Base-by-base conservation (phyloP, 352 stramenopile species). In the Pythium coloratum region DNA sequence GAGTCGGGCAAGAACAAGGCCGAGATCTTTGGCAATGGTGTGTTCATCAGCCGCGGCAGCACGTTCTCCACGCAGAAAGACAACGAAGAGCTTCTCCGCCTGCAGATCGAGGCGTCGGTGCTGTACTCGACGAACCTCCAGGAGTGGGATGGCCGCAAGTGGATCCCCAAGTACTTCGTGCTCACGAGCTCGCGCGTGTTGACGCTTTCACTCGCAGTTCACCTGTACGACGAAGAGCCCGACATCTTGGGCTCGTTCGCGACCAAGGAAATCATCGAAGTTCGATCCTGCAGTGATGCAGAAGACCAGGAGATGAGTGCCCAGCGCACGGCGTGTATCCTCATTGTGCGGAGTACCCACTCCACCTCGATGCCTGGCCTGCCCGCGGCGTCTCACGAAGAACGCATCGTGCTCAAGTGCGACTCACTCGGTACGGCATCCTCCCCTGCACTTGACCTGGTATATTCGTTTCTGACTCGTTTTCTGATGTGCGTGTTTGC, bases 151-250 rank as follows among this genome's bases (percentile, higher is more conserved):
- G 86, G 82, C 7, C 82, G 79, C 36, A 94, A 93, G 62, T 96
- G 88, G 88, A 93, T 96, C 44, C 82, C 88, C 0, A 96, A 96
- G 70, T 96, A 96, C 62, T 94, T 94, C 64, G 88, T 96, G 36
- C 65, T 96, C 32, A 96, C 88, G 30, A 90, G 67, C 49, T 92
- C 86, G 10, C 88, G 88, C 10, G 76, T 96, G 44, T 73, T 96
- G 20, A 74, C 94, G 12, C 74, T 94, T 56, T 94, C 88, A 14
- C 81, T 96, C 1, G 88, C 88, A 20, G 57, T 96, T 46, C 88
- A 96, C 49, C 54, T 96, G 60, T 96, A 94, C 71, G 88, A 96
- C 56, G 88, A 96, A 67, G 88, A 96, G 64, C 88, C 88, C 18
- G 88, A 96, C 54, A 87, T 96, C 30, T 62, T 96, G 13, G 83